Conservation (phyloP, 225 moss, liverwort and hornwort species). For the Physcomitrellopsis africana region DNA sequence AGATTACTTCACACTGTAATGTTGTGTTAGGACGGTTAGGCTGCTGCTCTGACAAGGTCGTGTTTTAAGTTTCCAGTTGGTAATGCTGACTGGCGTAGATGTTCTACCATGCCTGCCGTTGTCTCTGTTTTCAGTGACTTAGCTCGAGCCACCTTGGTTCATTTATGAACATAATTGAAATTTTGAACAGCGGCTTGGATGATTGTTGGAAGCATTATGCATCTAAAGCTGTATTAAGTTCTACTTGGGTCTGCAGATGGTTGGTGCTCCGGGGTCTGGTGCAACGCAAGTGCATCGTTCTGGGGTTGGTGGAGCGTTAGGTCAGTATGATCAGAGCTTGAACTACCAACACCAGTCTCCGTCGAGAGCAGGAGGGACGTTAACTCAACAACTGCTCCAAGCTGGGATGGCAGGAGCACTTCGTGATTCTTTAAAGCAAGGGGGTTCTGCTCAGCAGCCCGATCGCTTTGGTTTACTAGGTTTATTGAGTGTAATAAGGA, state of each 20-base stretch:
- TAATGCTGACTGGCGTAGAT: background rate
- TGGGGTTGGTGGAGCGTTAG: constrained; percentile 60
- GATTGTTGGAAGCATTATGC: background rate
- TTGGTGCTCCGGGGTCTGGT: constrained; percentile 57
- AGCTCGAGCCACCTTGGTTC: constrained; percentile 1
- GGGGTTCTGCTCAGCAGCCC: constrained; percentile 61
- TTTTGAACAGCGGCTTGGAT: constrained; percentile 1
- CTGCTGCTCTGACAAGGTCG: constrained; percentile 8
- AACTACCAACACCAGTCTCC: constrained; percentile 84
- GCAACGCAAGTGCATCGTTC: constrained; percentile 81
- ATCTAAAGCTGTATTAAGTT: background rate
- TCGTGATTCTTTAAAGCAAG: constrained; percentile 73
- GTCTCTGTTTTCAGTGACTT: background rate
- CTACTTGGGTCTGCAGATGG: constrained; percentile 20
- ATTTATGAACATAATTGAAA: background rate
- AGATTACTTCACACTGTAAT: constrained; percentile 12
- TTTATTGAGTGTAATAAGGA: constrained; percentile 95
- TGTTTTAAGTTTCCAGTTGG: background rate
- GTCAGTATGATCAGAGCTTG: constrained; percentile 79
- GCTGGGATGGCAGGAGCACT: constrained; percentile 64
- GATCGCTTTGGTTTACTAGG: constrained; percentile 95
- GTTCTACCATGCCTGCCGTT: background rate
- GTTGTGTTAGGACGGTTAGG: no score
- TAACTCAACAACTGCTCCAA: constrained; percentile 65
- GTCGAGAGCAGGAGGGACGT: constrained; percentile 64